Percentiles rank a stretch among this genome's conserved stretches.
phyloP scores from a whole-genome alignment of 164 flowering plant species.

The Nymphaea thermarum region DNA sequence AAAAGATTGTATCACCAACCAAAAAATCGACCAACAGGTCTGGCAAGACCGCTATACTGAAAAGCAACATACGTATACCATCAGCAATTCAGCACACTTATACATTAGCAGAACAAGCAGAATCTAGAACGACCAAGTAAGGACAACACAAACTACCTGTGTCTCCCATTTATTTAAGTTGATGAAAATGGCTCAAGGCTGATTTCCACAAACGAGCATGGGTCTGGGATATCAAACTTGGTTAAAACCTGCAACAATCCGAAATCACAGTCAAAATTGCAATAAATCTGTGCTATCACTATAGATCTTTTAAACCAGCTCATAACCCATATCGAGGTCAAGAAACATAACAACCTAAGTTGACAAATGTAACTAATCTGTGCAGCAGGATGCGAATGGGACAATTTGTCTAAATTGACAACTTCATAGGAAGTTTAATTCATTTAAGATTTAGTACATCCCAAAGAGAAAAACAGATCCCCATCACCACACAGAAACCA shows the following conservation, averaged over 20 bases:
- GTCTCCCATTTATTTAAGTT: background rate
- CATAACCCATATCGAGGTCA: no score
- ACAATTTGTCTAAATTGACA: no score
- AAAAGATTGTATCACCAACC: background rate
- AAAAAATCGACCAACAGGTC: background rate
- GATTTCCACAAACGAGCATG: conserved; percentile 76
- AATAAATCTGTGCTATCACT: no score
- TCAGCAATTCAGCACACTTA: background rate
- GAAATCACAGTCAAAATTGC: no score
- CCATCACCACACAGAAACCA: no score
- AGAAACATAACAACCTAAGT: no score
- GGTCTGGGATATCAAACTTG: conserved; percentile 73
- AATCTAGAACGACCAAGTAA: background rate
- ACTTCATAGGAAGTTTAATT: no score
- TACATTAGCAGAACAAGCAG: background rate
- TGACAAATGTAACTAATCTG: no score
- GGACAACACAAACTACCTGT: background rate
- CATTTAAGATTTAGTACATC: no score
- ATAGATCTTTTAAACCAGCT: no score
- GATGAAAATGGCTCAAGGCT: conserved; percentile 52
- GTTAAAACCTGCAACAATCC: conserved; percentile 44
- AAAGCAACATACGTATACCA: background rate
- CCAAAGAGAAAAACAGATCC: no score
- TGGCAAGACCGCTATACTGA: background rate
- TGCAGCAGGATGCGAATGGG: no score